A percentile compares a stretch with the other conserved stretches of the same genome.
phyloP scores from a whole-genome alignment of 1,284 basidiomycete genomes.

The Bondarzewia mesenterica region DNA sequence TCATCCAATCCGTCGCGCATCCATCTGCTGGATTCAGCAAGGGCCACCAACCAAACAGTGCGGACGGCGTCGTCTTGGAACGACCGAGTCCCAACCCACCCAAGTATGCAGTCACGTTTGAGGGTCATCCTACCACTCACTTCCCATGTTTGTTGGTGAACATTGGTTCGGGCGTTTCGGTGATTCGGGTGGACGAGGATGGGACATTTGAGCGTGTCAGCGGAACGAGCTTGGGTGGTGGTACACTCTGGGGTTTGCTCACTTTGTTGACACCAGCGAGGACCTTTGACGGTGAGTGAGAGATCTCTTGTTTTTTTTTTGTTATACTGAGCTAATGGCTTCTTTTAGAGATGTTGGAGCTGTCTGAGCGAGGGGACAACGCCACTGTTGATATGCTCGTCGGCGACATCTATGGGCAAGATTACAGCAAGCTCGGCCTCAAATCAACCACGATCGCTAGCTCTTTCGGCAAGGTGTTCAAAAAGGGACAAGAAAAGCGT shows the following conservation, averaged over 20 bases:
- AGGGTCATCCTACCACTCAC: constrained; percentile 72
- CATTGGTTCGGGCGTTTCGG: constrained; percentile 95
- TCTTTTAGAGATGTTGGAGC: constrained; percentile 83
- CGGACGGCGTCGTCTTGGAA: constrained; percentile 44
- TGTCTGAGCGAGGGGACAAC: constrained; percentile 94
- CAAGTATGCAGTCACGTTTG: constrained; percentile 84
- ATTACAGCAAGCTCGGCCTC: constrained; percentile 89
- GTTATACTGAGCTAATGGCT: neutral
- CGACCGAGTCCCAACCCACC: constrained; percentile 92
- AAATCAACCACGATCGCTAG: constrained; percentile 98
- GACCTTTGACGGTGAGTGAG: constrained; percentile 83
- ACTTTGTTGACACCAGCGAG: constrained; percentile 93
- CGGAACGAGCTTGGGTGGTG: constrained; percentile 96
- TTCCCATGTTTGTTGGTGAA: constrained; percentile 97
- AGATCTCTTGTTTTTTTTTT: neutral
- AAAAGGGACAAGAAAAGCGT: constrained; percentile 71
- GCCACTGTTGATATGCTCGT: constrained; percentile 97
- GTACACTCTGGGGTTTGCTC: constrained; percentile 96
- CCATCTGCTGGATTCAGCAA: constrained; percentile 23
- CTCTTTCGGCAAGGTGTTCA: constrained; percentile 98
- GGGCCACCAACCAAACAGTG: constrained; percentile 6
- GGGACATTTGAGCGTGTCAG: constrained; percentile 95
- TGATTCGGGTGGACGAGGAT: constrained; percentile 95
- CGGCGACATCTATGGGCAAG: constrained; percentile 96
- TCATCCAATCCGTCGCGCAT: constrained; percentile 84